Evolutionary conservation across 108 stramenopile species (phyloP).

Genomic region (Aurantiochytrium sp.): DNA sequence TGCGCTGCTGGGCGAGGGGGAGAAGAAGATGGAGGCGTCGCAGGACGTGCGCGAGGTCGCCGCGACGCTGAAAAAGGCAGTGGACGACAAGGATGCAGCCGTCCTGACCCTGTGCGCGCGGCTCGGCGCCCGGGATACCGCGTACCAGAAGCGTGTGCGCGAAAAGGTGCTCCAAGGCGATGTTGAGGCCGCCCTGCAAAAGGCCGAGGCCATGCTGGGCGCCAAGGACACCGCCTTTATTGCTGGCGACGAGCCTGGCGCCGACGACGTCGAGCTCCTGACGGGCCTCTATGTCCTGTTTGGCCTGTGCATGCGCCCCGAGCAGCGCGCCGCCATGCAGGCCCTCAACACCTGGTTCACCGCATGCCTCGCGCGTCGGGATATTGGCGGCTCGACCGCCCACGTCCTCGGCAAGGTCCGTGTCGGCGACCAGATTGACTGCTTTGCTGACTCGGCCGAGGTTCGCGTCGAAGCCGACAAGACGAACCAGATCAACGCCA

Average conservation of each 20-base stretch:
- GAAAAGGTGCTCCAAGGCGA: background rate
- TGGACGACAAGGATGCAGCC: background rate
- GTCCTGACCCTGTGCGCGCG: background rate
- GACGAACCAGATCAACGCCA: conserved; percentile 15
- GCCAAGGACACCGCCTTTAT: background rate
- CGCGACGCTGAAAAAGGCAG: background rate
- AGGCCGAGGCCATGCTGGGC: background rate
- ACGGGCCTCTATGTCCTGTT: background rate
- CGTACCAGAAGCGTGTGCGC: background rate
- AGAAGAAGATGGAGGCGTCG: too few relatives aligned
- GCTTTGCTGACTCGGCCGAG: background rate
- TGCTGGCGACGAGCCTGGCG: background rate
- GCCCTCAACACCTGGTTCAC: background rate
- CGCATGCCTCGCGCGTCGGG: background rate
- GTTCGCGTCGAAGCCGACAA: background rate
- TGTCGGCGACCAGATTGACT: background rate
- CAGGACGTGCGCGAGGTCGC: background rate
- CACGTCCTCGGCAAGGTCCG: background rate
- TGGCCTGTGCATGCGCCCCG: background rate
- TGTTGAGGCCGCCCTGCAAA: background rate
- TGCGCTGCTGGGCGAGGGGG: background rate
- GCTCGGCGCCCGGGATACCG: background rate
- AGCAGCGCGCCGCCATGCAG: background rate
- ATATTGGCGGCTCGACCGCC: background rate
- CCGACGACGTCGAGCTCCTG: background rate